Conservation (phyloP, 2,329 filamentous ascomycete species). For the Fusarium dimerum region DNA sequence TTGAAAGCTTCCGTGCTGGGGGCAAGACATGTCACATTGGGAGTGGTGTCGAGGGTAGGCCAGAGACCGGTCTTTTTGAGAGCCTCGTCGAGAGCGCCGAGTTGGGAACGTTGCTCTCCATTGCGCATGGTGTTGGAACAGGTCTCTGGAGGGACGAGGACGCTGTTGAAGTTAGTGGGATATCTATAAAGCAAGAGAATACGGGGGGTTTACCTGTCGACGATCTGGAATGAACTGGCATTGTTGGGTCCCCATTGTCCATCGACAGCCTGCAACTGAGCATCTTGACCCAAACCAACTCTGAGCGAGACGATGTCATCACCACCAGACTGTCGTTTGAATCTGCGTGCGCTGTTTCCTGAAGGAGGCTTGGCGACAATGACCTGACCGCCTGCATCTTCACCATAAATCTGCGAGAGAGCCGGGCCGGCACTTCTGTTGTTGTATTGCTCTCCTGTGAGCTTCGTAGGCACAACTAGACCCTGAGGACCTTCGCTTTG, state of each 20-base stretch:
- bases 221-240: slow-evolving; percentile 17
- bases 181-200: fast-evolving
- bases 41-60: slow-evolving; percentile 13
- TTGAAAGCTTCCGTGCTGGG: slow-evolving; percentile 18
- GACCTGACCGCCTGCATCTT: slow-evolving; percentile 14
- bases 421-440: slow-evolving; percentile 17
- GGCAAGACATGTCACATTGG: slow-evolving; percentile 24
- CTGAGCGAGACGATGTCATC: slow-evolving; percentile 7
- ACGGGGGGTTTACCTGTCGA: slow-evolving; percentile 11
- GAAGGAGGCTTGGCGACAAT: slow-evolving; percentile 10
- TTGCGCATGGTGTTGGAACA: slow-evolving; percentile 18
- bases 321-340: slow-evolving; percentile 2
- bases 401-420: slow-evolving; percentile 12
- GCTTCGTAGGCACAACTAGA: slow-evolving; percentile 12
- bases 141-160: slow-evolving; percentile 13
- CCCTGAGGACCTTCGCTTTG: slow-evolving; percentile 1
- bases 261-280: slow-evolving; percentile 22
- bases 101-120: slow-evolving; percentile 4
- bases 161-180: slow-evolving; percentile 1
- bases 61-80: slow-evolving; percentile 16
- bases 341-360: not conserved
- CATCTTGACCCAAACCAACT: slow-evolving; percentile 20
- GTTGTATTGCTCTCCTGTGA: slow-evolving; percentile 14
- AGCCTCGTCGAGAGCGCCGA: slow-evolving; percentile 11
- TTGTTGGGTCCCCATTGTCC: slow-evolving; percentile 19